Evolutionary conservation across 1,284 basidiomycete species (phyloP).

Genomic region (Ganoderma sp.): DNA sequence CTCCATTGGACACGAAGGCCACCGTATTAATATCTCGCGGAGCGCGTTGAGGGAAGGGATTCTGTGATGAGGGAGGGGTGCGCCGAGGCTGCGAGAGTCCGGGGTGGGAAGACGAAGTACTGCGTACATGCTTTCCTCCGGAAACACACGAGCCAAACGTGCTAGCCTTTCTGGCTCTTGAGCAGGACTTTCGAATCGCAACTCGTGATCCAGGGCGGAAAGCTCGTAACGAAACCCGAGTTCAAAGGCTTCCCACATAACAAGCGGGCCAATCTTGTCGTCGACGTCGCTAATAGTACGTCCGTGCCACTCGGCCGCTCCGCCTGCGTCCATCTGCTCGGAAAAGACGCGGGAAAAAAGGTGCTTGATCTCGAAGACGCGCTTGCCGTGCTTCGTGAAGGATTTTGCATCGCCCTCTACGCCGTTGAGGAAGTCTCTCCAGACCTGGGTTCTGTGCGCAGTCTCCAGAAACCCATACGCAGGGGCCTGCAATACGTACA

Average conservation of each 20-base stretch:
- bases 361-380: neutral
- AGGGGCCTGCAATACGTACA: slow-evolving; percentile 12
- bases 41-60: neutral
- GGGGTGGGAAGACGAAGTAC: neutral
- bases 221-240: slow-evolving; percentile 26
- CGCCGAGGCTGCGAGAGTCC: neutral
- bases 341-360: slow-evolving; percentile 6
- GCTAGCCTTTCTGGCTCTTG: neutral
- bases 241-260: slow-evolving; percentile 24
- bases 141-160: neutral
- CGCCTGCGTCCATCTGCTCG: neutral
- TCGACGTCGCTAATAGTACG: neutral
- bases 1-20: neutral
- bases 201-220: slow-evolving; percentile 6
- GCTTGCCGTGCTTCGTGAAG: neutral
- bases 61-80: neutral
- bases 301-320: slow-evolving; percentile 1
- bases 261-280: neutral
- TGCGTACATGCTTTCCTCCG: neutral
- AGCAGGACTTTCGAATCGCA: no score
- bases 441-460: slow-evolving; percentile 4
- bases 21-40: neutral
- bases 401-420: neutral
- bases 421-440: slow-evolving; percentile 17
- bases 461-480: no score